Evolutionary conservation across 805 yeast genomes (phyloP).

Genomic region (Suhomyces sp.): DNA sequence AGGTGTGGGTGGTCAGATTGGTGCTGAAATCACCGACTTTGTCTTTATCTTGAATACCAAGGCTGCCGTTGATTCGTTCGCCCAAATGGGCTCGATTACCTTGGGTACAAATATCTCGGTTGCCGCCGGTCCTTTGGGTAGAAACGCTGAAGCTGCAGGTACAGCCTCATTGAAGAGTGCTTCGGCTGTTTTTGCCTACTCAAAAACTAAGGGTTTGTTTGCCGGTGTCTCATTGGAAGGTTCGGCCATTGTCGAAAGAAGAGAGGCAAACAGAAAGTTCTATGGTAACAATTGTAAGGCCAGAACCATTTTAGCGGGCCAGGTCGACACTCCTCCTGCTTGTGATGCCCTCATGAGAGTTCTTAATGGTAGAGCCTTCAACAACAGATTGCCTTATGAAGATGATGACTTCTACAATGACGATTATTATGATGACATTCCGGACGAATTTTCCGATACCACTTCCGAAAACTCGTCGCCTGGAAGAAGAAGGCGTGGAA

Average conservation of each 20-base stretch:
- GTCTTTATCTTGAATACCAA: constrained; percentile 85
- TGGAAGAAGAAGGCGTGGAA: constrained; percentile 18
- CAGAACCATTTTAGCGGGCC: constrained; percentile 76
- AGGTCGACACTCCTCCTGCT: constrained; percentile 89
- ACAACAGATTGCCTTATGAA: constrained; percentile 46
- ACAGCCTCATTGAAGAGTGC: constrained; percentile 84
- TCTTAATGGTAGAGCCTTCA: constrained; percentile 81
- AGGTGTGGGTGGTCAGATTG: constrained; percentile 97
- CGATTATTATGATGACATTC: constrained; percentile 71
- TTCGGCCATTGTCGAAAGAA: constrained; percentile 91
- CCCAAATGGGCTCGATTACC: constrained; percentile 91
- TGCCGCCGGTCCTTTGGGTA: constrained; percentile 96
- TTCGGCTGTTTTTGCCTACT: constrained; percentile 89
- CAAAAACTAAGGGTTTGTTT: constrained; percentile 93
- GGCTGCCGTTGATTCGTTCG: constrained; percentile 89
- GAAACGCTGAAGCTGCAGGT: constrained; percentile 97
- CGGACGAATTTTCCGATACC: constrained; percentile 61
- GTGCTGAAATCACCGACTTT: constrained; percentile 94
- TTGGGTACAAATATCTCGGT: constrained; percentile 92
- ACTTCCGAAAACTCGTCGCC: constrained; percentile 36
- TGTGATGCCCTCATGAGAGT: constrained; percentile 85
- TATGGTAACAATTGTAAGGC: constrained; percentile 89
- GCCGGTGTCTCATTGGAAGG: constrained; percentile 98
- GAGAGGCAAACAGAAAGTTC: constrained; percentile 94
- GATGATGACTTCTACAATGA: constrained; percentile 56